Conservation (phyloP, 2,329 filamentous ascomycete genomes). For the Zymoseptoria brevis region DNA sequence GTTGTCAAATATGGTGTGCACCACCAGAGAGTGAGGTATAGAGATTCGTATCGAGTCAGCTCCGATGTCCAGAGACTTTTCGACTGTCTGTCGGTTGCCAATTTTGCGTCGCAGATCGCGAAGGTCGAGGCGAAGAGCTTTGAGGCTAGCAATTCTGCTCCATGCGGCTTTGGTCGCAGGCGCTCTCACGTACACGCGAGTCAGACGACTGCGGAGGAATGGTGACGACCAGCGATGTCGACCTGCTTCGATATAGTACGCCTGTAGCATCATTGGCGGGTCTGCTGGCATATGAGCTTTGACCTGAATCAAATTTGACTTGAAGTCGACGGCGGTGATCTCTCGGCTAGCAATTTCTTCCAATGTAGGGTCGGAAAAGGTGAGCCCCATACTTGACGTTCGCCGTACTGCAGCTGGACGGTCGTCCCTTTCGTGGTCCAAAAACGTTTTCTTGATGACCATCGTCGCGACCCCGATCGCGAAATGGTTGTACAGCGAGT, state of each 20-base stretch:
- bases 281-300: constrained; percentile 85
- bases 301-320: constrained; percentile 71
- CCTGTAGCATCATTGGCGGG: constrained; percentile 82
- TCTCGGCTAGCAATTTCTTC: constrained; percentile 44
- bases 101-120: constrained; percentile 67
- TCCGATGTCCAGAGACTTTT: constrained; percentile 75
- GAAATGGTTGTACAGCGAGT: constrained; percentile 91
- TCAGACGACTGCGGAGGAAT: constrained; percentile 66
- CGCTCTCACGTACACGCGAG: constrained; percentile 80
- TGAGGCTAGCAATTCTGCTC: constrained; percentile 79
- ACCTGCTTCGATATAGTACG: constrained; percentile 74
- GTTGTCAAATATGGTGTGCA: constrained; percentile 91
- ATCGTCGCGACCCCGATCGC: constrained; percentile 72
- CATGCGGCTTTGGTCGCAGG: constrained; percentile 76
- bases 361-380: constrained; percentile 17
- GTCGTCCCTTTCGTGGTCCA: constrained; percentile 18
- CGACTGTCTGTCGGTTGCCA: constrained; percentile 48
- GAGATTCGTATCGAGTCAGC: constrained; percentile 80
- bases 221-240: constrained; percentile 82
- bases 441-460: constrained; percentile 51
- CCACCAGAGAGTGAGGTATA: constrained; percentile 82
- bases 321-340: constrained; percentile 73
- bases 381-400: constrained; percentile 17
- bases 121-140: constrained; percentile 70
- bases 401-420: constrained; percentile 9